These are phyloP conservation scores for Lipomyces kockii DNA, from an alignment of 805 yeast species.

Conservation along the genomic window DNA sequence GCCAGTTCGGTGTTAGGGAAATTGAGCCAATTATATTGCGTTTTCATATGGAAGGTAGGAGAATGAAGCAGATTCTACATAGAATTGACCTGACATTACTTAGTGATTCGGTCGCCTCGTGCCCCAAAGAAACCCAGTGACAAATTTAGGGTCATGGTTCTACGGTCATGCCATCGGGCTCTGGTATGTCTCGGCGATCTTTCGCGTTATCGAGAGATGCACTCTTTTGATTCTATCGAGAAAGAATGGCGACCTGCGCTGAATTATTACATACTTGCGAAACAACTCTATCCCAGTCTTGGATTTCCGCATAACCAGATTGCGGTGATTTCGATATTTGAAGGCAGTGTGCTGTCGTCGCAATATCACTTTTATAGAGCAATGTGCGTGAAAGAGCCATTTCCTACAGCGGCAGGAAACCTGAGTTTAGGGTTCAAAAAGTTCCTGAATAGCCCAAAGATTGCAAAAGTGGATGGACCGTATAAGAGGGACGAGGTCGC, in stretches of 20 bases:
- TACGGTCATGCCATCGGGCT: conserved; percentile 30
- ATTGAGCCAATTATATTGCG: conserved; percentile 19
- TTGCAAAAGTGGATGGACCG: conserved; percentile 8
- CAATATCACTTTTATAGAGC: conserved; percentile 36
- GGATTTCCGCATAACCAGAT: conserved; percentile 38
- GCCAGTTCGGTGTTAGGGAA: conserved; percentile 22
- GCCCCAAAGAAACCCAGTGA: conserved; percentile 3
- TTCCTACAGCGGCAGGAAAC: conserved; percentile 32
- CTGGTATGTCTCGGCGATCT: conserved; percentile 37
- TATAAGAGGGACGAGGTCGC: conserved; percentile 15
- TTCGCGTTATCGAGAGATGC: conserved; percentile 36
- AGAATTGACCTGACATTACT: background rate
- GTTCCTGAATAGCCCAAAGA: conserved; percentile 13
- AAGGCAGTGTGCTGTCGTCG: conserved; percentile 30
- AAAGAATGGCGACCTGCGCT: conserved; percentile 34
- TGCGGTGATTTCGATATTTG: conserved; percentile 32
- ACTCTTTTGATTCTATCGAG: conserved; percentile 19
- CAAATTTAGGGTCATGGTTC: conserved; percentile 8
- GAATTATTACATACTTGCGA: conserved; percentile 34
- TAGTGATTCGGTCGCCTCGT: conserved; percentile 2
- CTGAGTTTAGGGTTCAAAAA: conserved; percentile 32
- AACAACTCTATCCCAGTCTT: conserved; percentile 27
- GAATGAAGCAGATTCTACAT: background rate
- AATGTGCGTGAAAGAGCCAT: conserved; percentile 30
- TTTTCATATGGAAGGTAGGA: conserved; percentile 22